phyloP scores from a whole-genome alignment of 495 filamentous ascomycete species.

The Astrothelium macrocarpum region DNA sequence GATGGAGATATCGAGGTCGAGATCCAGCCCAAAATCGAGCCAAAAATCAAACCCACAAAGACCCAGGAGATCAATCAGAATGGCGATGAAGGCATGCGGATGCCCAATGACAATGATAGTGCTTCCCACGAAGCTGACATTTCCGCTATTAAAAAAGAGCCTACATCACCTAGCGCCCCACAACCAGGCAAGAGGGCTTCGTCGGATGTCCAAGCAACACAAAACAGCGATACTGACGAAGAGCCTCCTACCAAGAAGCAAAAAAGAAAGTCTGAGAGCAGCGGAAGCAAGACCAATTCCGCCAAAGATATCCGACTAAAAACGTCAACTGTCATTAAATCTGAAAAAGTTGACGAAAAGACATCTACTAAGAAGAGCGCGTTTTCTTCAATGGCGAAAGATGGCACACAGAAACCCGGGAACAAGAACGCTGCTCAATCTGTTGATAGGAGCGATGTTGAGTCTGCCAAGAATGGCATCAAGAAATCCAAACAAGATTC shows the following conservation, averaged over 20 bases:
- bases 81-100: conserved; percentile 15
- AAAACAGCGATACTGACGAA: conserved; percentile 25
- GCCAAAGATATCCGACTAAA: background rate
- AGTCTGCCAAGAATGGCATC: conserved; percentile 1
- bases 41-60: conserved; percentile 15
- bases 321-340: conserved; percentile 22
- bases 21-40: conserved; percentile 24
- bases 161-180: background rate
- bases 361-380: conserved; percentile 26
- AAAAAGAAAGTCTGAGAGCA: conserved; percentile 6
- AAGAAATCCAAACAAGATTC: conserved; percentile 5
- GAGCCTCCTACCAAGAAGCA: conserved; percentile 46
- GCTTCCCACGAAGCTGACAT: conserved; percentile 3
- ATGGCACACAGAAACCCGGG: background rate
- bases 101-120: background rate
- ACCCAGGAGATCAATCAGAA: conserved; percentile 12
- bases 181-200: conserved; percentile 5
- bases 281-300: background rate
- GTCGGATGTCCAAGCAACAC: conserved; percentile 35
- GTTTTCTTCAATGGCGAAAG: background rate
- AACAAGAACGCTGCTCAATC: background rate
- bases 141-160: conserved; percentile 21
- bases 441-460: conserved; percentile 1
- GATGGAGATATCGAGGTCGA: conserved; percentile 10
- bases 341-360: conserved; percentile 15